Evolutionary conservation across 2,329 filamentous ascomycete species (phyloP), one percentile per base, ranked within the genome.

Genomic region (Curvularia hawaiiensis): DNA sequence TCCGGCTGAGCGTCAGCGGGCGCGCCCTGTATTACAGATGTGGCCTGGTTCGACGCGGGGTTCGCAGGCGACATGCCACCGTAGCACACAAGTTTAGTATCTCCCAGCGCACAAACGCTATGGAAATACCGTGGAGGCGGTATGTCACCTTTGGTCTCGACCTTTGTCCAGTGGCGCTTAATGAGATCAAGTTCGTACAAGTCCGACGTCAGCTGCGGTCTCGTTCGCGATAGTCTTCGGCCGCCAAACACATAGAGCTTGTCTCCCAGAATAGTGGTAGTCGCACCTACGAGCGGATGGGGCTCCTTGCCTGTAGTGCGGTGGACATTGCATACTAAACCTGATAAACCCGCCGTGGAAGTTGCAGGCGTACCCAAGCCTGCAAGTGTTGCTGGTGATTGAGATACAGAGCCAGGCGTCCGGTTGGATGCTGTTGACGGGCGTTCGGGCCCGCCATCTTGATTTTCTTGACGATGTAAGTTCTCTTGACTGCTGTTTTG

Each of bases 211-310:
- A 99, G 80, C 50, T 91, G 89, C 9, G 93, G 91, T 54, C 91
- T 87, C 62, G 88, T 94, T 64, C 92, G 83, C 14, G 95, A 97
- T 50, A 98, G 79, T 66, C 96, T 87, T 52, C 94, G 85, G 8
- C 95, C 95, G 46, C 95, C 95, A 79, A 98, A 99, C 3, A 98
- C 93, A 75, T 97, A 99, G 22, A 99, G 83, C 76, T 96, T 97
- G 77, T 99, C 95, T 28, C 94, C 95, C 1, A 99, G 78, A 47
- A 98, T 91, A 0, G 95, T 98, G 0, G 95, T 98, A 0, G 95
- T 97, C 5, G 95, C 94, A 31, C 95, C 95, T 0, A 99, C 95
- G 2, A 98, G 81, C 3, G 95, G 90, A 70, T 91, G 92, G 3
- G 95, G 95, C 72, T 98, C 93, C 60, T 88, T 88, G 35, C 95